Base-by-base conservation (phyloP, 352 stramenopile genomes). In the Phytophthora kernoviae region DNA sequence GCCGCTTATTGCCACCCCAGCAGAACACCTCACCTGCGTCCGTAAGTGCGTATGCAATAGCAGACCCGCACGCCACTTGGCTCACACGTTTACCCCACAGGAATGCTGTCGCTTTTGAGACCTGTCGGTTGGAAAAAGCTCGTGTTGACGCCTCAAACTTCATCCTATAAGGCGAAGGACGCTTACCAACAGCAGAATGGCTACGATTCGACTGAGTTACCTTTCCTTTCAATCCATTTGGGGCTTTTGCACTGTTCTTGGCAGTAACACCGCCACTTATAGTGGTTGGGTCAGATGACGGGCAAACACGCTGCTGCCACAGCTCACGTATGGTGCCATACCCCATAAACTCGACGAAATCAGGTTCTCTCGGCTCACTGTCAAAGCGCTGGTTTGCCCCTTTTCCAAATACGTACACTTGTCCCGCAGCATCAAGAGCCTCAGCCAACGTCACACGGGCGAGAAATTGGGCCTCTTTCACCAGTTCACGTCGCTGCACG, bases 391-490 rank as follows among this genome's bases (percentile, higher is more conserved):
- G 65, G 36, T 87, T 84, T 0, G 78, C 55, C 22, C 83, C 85
- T 56, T 82, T 88, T 3, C 85, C 83, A 32, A 94, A 93, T 20
- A 90, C 61, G 39, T 94, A 94, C 0, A 94, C 85, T 22, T 94
- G 85, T 0, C 85, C 85, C 10, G 83, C 81, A 18, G 79, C 83
- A 64, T 94, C 85, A 8, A 94, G 51, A 0, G 85, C 82, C 7
- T 91, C 78, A 0, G 62, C 44, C 5, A 94, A 58, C 9, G 78
- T 54, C 0, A 84, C 58, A 3, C 62, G 70, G 0, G 84, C 68
- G 7, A 88, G 64, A 6, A 76, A 37, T 11, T 74, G 58, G 0
- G 82, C 77, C 55, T 91, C 76, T 2, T 73, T 61, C 1, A 90
- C 70, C 0, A 92, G 54, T 17, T 74, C 62, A 6, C 81, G 65